These are phyloP conservation scores for Curvularia sp. DNA, from an alignment of 2,329 filamentous ascomycete species.

Conservation along the genomic window DNA sequence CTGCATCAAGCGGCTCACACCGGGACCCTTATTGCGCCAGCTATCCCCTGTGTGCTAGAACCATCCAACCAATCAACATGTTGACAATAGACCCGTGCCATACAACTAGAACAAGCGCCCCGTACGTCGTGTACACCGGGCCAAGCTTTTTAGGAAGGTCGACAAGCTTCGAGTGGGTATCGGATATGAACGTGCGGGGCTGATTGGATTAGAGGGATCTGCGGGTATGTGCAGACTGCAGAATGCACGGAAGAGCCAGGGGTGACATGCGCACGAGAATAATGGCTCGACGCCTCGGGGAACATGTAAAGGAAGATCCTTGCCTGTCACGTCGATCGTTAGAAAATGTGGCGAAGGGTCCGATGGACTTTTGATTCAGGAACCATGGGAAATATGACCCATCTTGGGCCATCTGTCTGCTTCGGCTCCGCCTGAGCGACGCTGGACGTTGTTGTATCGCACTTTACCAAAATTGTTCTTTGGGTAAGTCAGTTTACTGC, in stretches of 20 bases:
- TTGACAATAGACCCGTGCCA: slow-evolving; percentile 6
- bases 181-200: slow-evolving; percentile 19
- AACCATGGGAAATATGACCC: not conserved
- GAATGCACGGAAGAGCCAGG: slow-evolving; percentile 10
- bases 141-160: slow-evolving; percentile 34
- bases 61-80: slow-evolving; percentile 4
- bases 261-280: slow-evolving; percentile 1
- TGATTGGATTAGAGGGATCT: slow-evolving; percentile 21
- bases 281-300: not conserved
- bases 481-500: not conserved
- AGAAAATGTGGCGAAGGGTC: not conserved
- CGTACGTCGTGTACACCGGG: not conserved
- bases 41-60: not conserved
- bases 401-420: not conserved
- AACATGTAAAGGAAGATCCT: slow-evolving; percentile 1
- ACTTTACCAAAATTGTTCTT: not conserved
- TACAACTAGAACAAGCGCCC: not conserved
- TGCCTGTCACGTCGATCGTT: not conserved
- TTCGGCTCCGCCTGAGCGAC: not conserved
- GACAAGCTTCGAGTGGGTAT: slow-evolving; percentile 23
- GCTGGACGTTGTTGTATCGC: not conserved
- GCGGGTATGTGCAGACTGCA: slow-evolving; percentile 2
- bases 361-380: not conserved
- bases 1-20: not conserved
- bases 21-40: not conserved